Conservation (phyloP, 345 rosid species). For the Gossypium arboreum region DNA sequence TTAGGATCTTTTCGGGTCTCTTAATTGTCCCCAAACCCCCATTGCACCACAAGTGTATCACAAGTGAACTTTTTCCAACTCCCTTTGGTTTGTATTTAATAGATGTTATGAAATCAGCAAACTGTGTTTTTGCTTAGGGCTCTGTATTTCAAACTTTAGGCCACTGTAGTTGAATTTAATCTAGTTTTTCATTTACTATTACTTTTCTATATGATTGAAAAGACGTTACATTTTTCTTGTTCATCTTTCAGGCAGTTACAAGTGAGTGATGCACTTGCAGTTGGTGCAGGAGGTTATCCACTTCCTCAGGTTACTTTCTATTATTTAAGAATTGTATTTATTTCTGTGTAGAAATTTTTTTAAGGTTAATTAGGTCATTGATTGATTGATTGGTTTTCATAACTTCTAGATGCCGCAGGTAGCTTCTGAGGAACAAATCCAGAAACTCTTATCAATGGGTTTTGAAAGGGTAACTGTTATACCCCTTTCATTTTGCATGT, state of each 20-base stretch:
- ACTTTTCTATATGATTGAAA: not conserved
- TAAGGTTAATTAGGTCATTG: constrained; percentile 1
- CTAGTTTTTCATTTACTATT: not conserved
- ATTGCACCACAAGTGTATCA: not conserved
- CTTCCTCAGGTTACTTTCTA: constrained; percentile 41
- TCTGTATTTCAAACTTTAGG: not conserved
- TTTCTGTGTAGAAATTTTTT: not conserved
- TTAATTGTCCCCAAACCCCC: not conserved
- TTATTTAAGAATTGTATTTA: not conserved
- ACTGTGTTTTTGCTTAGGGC: not conserved
- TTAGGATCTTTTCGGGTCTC: not conserved
- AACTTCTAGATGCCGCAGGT: constrained; percentile 31
- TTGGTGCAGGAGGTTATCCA: constrained; percentile 27
- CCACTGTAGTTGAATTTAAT: not conserved
- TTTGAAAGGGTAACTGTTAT: constrained; percentile 64
- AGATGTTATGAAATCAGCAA: not conserved
- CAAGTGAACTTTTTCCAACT: not conserved
- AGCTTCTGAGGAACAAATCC: constrained; percentile 65
- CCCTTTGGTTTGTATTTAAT: not conserved
- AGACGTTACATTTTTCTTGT: constrained; percentile 7
- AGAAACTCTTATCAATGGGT: constrained; percentile 87
- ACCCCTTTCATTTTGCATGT: not conserved
- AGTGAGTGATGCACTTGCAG: constrained; percentile 29
- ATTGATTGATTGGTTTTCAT: constrained; percentile 8
- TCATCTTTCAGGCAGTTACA: constrained; percentile 32